Percentiles rank a stretch among this genome's conserved stretches.
Evolutionary conservation across 176 grass and related monocot genomes (phyloP).

Genomic region (Tillandsia fasciculata): DNA sequence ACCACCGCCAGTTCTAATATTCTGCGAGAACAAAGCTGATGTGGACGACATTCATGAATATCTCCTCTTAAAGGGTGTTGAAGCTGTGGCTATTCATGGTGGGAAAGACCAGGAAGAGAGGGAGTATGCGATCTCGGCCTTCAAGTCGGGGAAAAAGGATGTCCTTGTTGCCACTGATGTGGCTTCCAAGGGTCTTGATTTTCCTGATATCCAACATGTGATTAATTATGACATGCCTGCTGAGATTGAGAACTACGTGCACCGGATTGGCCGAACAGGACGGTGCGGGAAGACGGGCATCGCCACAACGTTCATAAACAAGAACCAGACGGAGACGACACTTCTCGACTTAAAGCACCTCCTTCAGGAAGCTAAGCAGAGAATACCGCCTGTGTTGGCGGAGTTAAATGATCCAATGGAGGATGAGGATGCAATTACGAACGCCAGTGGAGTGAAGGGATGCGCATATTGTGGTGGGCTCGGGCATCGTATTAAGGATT

Average conservation of each 20-base stretch:
- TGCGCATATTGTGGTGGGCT: constrained; percentile 90
- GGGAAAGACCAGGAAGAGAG: constrained; percentile 98
- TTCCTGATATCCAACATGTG: constrained; percentile 93
- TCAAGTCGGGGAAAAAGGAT: constrained; percentile 75
- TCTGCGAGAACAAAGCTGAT: constrained; percentile 88
- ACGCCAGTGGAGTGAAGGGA: constrained; percentile 79
- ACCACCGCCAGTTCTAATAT: constrained; percentile 75
- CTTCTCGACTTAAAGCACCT: constrained; percentile 87
- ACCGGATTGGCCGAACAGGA: constrained; percentile 90
- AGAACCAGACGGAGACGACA: constrained; percentile 80
- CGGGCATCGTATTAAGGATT: constrained; percentile 77
- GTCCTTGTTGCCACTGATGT: constrained; percentile 91
- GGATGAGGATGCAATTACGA: constrained; percentile 57
- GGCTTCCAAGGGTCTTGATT: constrained; percentile 93
- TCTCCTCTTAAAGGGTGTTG: constrained; percentile 94
- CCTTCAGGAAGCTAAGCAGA: constrained; percentile 83
- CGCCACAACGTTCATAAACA: constrained; percentile 97
- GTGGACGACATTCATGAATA: constrained; percentile 95
- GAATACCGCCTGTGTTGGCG: constrained; percentile 79
- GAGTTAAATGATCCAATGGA: constrained; percentile 75
- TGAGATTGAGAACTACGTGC: constrained; percentile 92
- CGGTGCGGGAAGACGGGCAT: constrained; percentile 84
- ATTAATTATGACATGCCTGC: constrained; percentile 97
- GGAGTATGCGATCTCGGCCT: constrained; percentile 59
- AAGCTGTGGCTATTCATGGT: constrained; percentile 79